These are phyloP conservation scores for Trametes elegans DNA, from an alignment of 768 basidiomycete species.

Conservation along the genomic window DNA sequence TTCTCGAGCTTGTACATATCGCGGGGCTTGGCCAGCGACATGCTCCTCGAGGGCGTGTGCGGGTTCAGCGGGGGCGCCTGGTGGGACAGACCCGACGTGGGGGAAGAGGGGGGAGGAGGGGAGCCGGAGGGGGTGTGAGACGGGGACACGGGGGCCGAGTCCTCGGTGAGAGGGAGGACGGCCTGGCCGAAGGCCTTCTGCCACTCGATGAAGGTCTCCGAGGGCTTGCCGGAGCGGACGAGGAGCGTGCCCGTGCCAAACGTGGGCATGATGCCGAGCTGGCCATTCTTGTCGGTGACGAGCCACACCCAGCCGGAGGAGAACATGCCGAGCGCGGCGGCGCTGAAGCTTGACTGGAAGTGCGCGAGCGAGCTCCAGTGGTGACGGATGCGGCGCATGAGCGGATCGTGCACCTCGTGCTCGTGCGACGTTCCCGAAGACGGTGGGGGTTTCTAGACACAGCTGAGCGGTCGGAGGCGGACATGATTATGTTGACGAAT, in stretches of 20 bases:
- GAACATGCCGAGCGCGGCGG: conserved; percentile 75
- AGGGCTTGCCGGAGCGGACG: conserved; percentile 34
- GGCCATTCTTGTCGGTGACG: conserved; percentile 62
- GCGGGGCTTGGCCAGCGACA: conserved; percentile 21
- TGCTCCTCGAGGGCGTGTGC: conserved; percentile 30
- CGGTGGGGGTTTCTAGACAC: conserved; percentile 36
- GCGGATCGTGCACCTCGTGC: conserved; percentile 36
- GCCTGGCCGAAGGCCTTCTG: conserved; percentile 13
- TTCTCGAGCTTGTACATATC: background rate
- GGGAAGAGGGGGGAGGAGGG: conserved; percentile 29
- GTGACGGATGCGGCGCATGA: conserved; percentile 38
- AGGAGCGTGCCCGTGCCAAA: conserved; percentile 89
- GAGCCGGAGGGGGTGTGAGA: background rate
- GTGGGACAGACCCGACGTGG: conserved; percentile 42
- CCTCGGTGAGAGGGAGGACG: conserved; percentile 1
- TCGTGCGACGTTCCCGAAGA: conserved; percentile 35
- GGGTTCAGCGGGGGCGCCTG: conserved; percentile 30
- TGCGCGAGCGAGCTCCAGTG: conserved; percentile 64
- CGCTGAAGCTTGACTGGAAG: conserved; percentile 73
- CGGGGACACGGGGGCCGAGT: conserved; percentile 20
- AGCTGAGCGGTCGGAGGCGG: background rate
- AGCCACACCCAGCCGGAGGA: conserved; percentile 87
- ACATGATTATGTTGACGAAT: conserved; percentile 21
- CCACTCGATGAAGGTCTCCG: conserved; percentile 10
- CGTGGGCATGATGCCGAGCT: conserved; percentile 76